Base-by-base conservation (phyloP, 257 asterid species). In the Datura wrightii region DNA sequence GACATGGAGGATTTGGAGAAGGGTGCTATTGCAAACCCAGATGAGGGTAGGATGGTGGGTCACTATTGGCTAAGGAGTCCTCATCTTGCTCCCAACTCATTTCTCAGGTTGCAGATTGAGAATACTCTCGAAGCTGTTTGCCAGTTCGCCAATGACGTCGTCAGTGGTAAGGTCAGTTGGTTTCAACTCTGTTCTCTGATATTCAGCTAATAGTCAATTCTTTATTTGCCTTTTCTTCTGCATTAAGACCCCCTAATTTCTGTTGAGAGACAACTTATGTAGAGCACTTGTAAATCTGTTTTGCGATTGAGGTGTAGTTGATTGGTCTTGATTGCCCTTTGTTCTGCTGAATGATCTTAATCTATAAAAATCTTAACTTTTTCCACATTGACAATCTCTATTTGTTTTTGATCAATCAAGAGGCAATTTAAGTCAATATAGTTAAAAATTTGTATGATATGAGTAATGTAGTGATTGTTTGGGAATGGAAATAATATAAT, bases 41-140 rank as follows among this genome's bases (percentile, higher is more conserved):
- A 97, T 60, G 99, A 97, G 86, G 94, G 98, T 10, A 90, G 99
- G 84, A 97, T 97, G 99, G 99, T 97, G 74, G 99, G 99, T 0
- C 99, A 97, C 79, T 97, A 97, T 85, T 97, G 99, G 99, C 83
- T 97, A 84, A 89, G 99, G 60, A 92, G 90, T 72, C 93, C 99
- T 5, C 86, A 91, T 44, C 95, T 91, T 53, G 97, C 99, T 2
- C 99, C 99, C 5, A 97, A 90, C 71, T 86, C 93, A 78, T 52
- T 91, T 44, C 86, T 97, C 82, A 85, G 91, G 34, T 81, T 85
- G 86, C 94, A 93, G 92, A 94, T 97, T 86, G 97, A 95, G 87
- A 90, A 70, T 52, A 88, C 98, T 0, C 88, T 97, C 85, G 94
- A 91, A 37, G 87, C 88, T 55, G 93, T 95, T 79, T 90, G 87